A percentile compares a stretch with the other conserved stretches of the same genome.
These are phyloP conservation scores for Aurantiochytrium sp. DNA, from an alignment of 108 stramenopile species.

Conservation along the genomic window DNA sequence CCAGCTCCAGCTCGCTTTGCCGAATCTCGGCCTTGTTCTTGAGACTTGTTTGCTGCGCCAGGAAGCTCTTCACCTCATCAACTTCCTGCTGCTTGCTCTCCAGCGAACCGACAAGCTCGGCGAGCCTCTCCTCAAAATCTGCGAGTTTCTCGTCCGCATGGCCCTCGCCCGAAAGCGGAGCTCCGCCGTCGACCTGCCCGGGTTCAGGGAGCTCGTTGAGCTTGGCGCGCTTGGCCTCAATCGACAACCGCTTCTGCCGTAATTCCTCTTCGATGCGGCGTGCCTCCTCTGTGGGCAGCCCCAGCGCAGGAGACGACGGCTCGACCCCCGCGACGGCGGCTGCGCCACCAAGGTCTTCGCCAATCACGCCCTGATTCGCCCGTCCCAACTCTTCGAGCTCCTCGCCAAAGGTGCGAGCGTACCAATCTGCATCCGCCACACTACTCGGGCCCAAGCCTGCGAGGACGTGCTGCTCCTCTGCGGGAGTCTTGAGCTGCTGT, in stretches of 20 bases:
- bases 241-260: conserved; percentile 45
- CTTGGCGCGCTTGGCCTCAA: conserved; percentile 43
- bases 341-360: neutral
- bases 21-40: neutral
- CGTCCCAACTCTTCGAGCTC: conserved; percentile 66
- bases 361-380: conserved; percentile 29
- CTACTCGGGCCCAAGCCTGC: neutral
- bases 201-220: neutral
- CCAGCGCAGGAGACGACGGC: conserved; percentile 52
- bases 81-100: neutral
- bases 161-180: neutral
- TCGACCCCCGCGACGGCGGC: neutral
- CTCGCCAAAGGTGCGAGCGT: neutral
- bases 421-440: neutral
- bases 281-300: conserved; percentile 54
- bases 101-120: neutral
- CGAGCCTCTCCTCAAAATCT: neutral
- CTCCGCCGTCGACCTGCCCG: neutral
- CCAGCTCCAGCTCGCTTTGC: neutral
- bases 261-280: conserved; percentile 46
- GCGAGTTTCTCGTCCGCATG: neutral
- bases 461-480: neutral
- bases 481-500: too few species aligned
- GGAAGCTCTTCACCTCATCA: neutral
- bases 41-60: neutral